Evolutionary conservation across 164 flowering plant species (phyloP), one percentile per base, ranked within the genome.

Genomic region (Magnolia changhungtana): DNA sequence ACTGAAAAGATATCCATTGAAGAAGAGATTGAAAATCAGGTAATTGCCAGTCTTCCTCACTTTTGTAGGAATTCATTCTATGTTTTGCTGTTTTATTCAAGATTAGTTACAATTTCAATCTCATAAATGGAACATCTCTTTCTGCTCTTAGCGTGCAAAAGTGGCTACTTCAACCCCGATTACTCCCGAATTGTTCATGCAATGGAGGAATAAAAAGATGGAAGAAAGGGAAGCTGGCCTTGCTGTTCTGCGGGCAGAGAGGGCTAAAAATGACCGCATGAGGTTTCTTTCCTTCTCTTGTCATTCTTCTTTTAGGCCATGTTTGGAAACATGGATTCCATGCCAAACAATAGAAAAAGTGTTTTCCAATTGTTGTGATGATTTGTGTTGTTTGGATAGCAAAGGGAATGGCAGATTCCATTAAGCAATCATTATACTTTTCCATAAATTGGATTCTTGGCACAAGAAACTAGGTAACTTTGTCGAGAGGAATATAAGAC

Each of bases 21-120:
- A 84, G 99, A 96, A 73, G 99, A 96, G 84, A 96, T 96, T 81
- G 99, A 96, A 79, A 86, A 90, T 80, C 90, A 96, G 98, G 99
- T 94, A 74, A 81, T 24, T 8, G 16, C 16, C 50, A 20, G 50
- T 5, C 73, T 55, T 55, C 45, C 50, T 68, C 18, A 37, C 61
- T 55, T 11, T 55, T 16, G 61, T 13, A 55, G 61, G 61, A 55
- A 55, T 11, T 55, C 18, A 37, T 37, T 37, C 69, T 23, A 69
- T 31, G 7, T 69, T 7, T 69, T 67, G 21, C 55, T 31, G n/a
- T 68, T 13, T 16, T 18, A 50, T 52, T 72, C 45, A 20, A 50
- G 4, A 37, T 37, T 37, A 37, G 7, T 37, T 37, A 37, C 45
- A 3, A 37, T 37, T 37, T 37, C 45, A 37, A 37, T 37, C 45